These are phyloP conservation scores for Suillus decipiens DNA, from an alignment of 768 basidiomycete species.

Conservation along the genomic window DNA sequence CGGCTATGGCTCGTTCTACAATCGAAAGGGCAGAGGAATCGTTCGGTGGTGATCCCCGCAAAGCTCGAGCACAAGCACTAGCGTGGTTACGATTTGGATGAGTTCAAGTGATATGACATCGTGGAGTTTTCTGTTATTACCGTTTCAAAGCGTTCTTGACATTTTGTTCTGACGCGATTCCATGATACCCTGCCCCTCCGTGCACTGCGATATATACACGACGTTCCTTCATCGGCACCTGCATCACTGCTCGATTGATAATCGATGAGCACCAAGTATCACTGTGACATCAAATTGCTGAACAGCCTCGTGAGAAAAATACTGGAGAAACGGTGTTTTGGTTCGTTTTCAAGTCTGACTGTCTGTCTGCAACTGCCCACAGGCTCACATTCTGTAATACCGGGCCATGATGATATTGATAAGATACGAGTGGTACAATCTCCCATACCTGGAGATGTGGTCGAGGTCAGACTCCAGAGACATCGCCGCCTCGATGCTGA, in stretches of 20 bases:
- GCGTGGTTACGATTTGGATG: neutral
- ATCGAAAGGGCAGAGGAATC: constrained; percentile 40
- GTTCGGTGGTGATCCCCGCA: constrained; percentile 24
- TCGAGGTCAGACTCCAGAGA: no score
- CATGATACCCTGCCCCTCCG: constrained; percentile 77
- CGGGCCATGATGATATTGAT: no score
- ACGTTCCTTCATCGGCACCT: neutral
- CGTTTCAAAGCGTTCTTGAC: constrained; percentile 57
- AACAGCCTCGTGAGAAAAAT: no score
- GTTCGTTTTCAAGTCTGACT: no score
- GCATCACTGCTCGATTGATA: neutral
- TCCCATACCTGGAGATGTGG: no score
- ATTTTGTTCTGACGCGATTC: constrained; percentile 44
- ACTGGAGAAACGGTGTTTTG: no score
- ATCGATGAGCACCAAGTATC: neutral
- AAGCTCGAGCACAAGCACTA: constrained; percentile 56
- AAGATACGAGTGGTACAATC: no score
- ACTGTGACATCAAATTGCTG: no score
- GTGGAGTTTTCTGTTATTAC: constrained; percentile 38
- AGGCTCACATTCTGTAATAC: no score
- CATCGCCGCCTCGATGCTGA: no score
- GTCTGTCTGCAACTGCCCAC: no score
- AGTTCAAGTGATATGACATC: constrained; percentile 1
- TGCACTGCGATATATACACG: constrained; percentile 61
- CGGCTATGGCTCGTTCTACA: constrained; percentile 54